A percentile compares a stretch with the other conserved stretches of the same genome.
phyloP scores from a whole-genome alignment of 192 early-diverging fungal species.

The Coemansia sp. region DNA sequence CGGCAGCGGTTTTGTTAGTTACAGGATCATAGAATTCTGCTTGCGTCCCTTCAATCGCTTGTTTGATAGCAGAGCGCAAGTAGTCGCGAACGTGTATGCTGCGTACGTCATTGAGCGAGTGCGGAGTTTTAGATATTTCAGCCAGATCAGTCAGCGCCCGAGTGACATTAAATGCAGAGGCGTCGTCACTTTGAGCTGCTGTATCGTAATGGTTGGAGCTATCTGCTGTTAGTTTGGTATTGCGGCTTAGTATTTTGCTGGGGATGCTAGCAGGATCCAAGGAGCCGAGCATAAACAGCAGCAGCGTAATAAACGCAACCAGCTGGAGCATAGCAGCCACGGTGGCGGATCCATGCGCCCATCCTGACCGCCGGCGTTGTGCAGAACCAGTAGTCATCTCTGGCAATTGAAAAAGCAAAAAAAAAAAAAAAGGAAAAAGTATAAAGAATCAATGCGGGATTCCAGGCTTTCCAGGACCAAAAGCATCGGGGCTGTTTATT shows the following conservation, averaged over 20 bases:
- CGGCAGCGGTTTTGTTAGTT: conserved; percentile 26
- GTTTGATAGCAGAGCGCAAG: conserved; percentile 25
- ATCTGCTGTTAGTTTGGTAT: background rate
- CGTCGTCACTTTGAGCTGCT: background rate
- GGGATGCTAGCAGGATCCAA: conserved; percentile 14
- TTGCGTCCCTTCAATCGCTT: conserved; percentile 17
- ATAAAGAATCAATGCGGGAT: background rate
- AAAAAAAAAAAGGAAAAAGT: background rate
- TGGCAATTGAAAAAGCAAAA: background rate
- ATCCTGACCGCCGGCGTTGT: conserved; percentile 2
- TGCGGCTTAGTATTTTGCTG: conserved; percentile 17
- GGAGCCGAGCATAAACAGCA: conserved; percentile 28
- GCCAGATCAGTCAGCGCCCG: conserved; percentile 40
- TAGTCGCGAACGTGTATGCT: conserved; percentile 49
- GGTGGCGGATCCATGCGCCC: conserved; percentile 1
- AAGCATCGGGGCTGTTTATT: conserved; percentile 10
- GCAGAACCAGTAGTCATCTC: background rate
- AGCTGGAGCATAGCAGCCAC: conserved; percentile 16
- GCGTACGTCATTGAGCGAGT: conserved; percentile 53
- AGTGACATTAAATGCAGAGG: conserved; percentile 28
- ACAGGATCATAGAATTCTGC: conserved; percentile 34
- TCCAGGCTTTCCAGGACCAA: conserved; percentile 33
- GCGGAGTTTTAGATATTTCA: conserved; percentile 36
- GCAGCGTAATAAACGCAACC: conserved; percentile 14
- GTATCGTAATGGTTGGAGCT: background rate